Evolutionary conservation across 768 basidiomycete species (phyloP), one percentile per base, ranked within the genome.

Genomic region (Mycena amicta): DNA sequence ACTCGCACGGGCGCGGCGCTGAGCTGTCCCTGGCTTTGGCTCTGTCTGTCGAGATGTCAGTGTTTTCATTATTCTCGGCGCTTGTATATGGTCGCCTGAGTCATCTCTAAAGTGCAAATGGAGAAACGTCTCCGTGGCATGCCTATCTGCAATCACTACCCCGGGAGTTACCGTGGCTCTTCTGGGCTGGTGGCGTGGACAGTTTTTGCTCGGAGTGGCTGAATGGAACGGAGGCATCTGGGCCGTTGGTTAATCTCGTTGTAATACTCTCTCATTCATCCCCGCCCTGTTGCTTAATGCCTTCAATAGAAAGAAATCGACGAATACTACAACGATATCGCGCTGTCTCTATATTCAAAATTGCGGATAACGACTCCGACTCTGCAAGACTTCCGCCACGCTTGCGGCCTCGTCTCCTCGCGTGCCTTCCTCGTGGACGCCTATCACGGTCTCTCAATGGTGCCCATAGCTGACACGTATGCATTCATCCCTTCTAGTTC

Each of bases 341-440:
- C 58, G 61, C 43, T 60, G 43, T 41, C 68, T 63, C 63, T 59
- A 40, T 49, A 50, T 59, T 31, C 54, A 55, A 56, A 56, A 47
- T 33, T 56, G 37, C 25, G 5, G 29, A 26, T 51, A 49, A 53
- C 50, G 37, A 27, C 25, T 25, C 71, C 74, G 30, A 70, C 68
- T 4, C 50, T 80, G 55, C 56, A 62, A 41, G 80, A 76, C 0
- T 88, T 88, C 67, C 71, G 77, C 52, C 74, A 79, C 52, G 83
- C 88, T 11, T 83, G 77, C 67, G 74, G 77, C 1, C 80, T 94
- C 30, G 90, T 95, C 52, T 89, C 87, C 3, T 89, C 92, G 3
- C 80, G 93, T 37, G 88, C 92, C 3, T 95, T 95, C 72, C 76
- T 91, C 58, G 84, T 93, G 59, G 93, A 95, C 71, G 80, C 83